A percentile compares a stretch with the other conserved stretches of the same genome.
Evolutionary conservation across 176 grass and related monocot genomes (phyloP).

Genomic region (Saccharum officinarum): DNA sequence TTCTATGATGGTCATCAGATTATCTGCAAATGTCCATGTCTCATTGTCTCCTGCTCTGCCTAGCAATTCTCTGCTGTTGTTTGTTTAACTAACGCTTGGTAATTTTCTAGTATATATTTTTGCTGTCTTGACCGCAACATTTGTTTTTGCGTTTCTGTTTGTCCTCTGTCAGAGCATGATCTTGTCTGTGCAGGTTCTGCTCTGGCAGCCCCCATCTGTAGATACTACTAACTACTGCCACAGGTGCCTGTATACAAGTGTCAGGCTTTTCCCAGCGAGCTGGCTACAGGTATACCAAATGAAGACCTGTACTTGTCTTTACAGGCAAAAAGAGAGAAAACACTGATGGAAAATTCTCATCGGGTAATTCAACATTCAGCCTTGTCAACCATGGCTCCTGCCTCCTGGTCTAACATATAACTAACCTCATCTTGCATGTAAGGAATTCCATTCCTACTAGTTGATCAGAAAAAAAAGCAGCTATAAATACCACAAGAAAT

Average conservation of each 20-base stretch:
- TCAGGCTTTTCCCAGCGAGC: slow-evolving; percentile 4
- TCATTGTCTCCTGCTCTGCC: background rate
- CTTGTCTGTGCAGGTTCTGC: no score
- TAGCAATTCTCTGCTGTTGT: no score
- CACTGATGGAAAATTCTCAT: background rate
- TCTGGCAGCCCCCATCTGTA: no score
- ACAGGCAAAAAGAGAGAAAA: background rate
- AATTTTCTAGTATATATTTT: no score
- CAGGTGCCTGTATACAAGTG: background rate
- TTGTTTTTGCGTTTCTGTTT: no score
- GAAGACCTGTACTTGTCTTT: background rate
- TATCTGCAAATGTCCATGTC: background rate
- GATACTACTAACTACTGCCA: background rate
- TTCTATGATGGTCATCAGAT: background rate
- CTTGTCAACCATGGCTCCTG: background rate
- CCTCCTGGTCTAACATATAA: no score
- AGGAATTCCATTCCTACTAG: background rate
- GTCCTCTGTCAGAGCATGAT: no score
- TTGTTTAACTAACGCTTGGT: no score
- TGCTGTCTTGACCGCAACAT: no score
- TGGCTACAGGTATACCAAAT: slow-evolving; percentile 39
- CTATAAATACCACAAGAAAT: background rate
- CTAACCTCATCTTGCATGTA: background rate
- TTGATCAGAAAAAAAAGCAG: background rate
- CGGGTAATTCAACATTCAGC: background rate